These are phyloP conservation scores for Leccinum longicurvipes DNA, from an alignment of 768 basidiomycete species.

Conservation along the genomic window DNA sequence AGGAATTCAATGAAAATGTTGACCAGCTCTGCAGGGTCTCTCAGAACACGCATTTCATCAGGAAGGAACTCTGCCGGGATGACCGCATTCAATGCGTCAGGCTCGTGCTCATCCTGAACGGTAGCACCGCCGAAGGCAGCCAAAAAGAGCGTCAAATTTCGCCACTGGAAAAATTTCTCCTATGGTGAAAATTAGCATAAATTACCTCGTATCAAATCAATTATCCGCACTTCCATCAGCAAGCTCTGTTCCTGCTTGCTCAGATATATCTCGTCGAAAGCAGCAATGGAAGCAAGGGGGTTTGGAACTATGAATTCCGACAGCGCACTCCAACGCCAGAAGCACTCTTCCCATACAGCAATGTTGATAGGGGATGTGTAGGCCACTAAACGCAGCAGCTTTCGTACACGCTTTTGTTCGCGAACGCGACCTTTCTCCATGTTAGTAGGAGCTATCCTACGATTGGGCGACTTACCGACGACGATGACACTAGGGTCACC, in stretches of 20 bases:
- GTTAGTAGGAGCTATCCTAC: constrained; percentile 1
- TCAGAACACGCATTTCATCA: constrained; percentile 64
- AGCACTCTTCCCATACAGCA: constrained; percentile 82
- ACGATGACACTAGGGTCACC: constrained; percentile 71
- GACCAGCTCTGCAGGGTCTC: constrained; percentile 56
- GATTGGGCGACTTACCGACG: constrained; percentile 50
- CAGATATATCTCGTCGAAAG: constrained; percentile 34
- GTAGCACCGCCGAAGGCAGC: constrained; percentile 71
- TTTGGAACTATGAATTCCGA: constrained; percentile 54
- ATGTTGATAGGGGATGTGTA: constrained; percentile 65
- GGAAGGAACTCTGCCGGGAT: constrained; percentile 62
- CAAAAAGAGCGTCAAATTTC: constrained; percentile 76
- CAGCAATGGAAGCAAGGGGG: constrained; percentile 31
- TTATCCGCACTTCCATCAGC: constrained; percentile 34
- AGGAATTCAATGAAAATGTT: constrained; percentile 64
- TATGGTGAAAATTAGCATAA: constrained; percentile 26
- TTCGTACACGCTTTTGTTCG: constrained; percentile 78
- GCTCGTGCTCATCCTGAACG: constrained; percentile 49
- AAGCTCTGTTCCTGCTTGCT: constrained; percentile 37
- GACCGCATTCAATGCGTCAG: constrained; percentile 47
- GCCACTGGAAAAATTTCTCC: constrained; percentile 82
- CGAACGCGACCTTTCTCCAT: constrained; percentile 59
- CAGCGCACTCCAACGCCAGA: constrained; percentile 67
- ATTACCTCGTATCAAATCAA: background rate
- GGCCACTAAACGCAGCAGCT: constrained; percentile 60